Evolutionary conservation across 2,329 filamentous ascomycete species (phyloP).

Genomic region (Microsporum audouinii): DNA sequence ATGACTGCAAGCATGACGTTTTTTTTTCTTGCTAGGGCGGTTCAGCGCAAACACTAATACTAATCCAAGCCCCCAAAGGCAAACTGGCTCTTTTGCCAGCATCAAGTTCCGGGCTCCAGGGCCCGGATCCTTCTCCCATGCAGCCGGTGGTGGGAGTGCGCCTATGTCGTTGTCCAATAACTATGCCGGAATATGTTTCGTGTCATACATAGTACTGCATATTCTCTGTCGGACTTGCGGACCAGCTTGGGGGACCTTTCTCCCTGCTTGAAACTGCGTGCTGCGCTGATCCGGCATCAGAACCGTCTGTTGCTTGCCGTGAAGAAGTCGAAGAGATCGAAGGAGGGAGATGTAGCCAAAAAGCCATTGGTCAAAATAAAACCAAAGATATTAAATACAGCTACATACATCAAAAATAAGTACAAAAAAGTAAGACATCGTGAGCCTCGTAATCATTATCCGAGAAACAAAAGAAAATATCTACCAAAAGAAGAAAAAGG

Average conservation of each 20-base stretch:
- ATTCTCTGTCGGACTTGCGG: not conserved
- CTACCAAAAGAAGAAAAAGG: not conserved
- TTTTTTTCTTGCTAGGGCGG: not conserved
- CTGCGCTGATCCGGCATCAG: not conserved
- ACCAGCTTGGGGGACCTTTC: not conserved
- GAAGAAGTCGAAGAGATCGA: not conserved
- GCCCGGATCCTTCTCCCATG: not conserved
- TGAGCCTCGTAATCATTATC: not conserved
- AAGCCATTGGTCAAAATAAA: not conserved
- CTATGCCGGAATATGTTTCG: not conserved
- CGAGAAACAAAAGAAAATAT: constrained; percentile 3
- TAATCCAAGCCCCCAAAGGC: not conserved
- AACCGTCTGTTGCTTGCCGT: not conserved
- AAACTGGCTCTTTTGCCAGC: not conserved
- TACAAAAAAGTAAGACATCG: constrained; percentile 8
- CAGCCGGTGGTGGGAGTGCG: not conserved
- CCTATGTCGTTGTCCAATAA: not conserved
- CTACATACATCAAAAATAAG: not conserved
- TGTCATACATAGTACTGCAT: not conserved
- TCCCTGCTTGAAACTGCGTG: not conserved
- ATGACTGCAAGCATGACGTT: not conserved
- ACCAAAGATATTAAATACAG: constrained; percentile 6
- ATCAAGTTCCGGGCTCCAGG: not conserved
- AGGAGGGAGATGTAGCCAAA: not conserved
- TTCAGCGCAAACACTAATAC: not conserved